Evolutionary conservation across 257 asterid genomes (phyloP).

Genomic region (Primulina tabacum): DNA sequence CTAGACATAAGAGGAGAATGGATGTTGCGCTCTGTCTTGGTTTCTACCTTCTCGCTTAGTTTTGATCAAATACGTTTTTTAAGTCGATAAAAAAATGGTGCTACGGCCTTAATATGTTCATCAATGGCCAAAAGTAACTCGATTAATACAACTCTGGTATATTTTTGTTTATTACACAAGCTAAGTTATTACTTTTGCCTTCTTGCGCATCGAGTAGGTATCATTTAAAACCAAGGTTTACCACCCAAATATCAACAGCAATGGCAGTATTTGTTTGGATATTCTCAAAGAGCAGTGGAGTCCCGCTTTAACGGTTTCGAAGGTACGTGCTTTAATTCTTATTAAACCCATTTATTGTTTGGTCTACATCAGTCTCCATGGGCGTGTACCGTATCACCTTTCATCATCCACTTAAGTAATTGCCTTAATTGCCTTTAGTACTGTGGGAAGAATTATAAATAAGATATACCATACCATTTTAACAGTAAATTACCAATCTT

Average conservation of each 20-base stretch:
- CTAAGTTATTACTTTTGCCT: not conserved
- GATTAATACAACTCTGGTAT: not conserved
- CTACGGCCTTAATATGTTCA: not conserved
- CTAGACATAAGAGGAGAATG: not conserved
- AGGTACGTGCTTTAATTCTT: constrained; percentile 26
- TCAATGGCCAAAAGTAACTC: not conserved
- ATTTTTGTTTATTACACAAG: not conserved
- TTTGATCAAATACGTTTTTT: no score
- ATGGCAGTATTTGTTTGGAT: constrained; percentile 50
- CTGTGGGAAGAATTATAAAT: not conserved
- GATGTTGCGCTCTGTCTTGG: not conserved
- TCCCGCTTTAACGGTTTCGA: constrained; percentile 51
- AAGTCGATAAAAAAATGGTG: not conserved
- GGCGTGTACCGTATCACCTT: no score
- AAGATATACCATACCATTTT: not conserved
- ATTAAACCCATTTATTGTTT: no score
- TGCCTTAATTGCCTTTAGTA: not conserved
- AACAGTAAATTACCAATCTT: not conserved
- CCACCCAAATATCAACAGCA: constrained; percentile 52
- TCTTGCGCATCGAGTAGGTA: constrained; percentile 31
- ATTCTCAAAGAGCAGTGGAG: constrained; percentile 57
- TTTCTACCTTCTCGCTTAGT: not conserved
- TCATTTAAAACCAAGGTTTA: constrained; percentile 48
- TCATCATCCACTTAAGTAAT: not conserved
- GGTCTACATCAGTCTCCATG: no score